Conservation (phyloP, 2,329 filamentous ascomycete species). For the Exophiala xenobiotica region DNA sequence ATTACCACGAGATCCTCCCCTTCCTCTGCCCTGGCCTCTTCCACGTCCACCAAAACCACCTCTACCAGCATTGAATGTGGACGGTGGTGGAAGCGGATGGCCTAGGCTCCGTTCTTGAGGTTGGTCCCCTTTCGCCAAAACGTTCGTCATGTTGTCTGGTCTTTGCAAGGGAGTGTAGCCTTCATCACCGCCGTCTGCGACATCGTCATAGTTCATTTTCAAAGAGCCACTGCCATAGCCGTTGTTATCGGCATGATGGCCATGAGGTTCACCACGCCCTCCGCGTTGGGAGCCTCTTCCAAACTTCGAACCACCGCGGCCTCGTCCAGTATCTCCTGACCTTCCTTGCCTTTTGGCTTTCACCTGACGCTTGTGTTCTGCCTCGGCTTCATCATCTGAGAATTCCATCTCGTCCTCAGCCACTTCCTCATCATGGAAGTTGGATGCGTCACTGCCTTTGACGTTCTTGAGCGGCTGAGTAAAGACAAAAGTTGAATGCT, state of each 20-base stretch:
- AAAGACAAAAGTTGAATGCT: slow-evolving; percentile 80
- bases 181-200: slow-evolving; percentile 47
- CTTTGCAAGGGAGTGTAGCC: slow-evolving; percentile 68
- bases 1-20: slow-evolving; percentile 30
- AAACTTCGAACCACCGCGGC: slow-evolving; percentile 35
- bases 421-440: slow-evolving; percentile 90
- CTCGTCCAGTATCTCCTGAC: slow-evolving; percentile 46
- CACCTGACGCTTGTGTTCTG: slow-evolving; percentile 69
- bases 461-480: slow-evolving; percentile 74
- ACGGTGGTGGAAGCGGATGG: slow-evolving; percentile 20
- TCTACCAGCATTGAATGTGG: slow-evolving; percentile 27
- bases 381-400: slow-evolving; percentile 93
- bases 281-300: slow-evolving; percentile 19
- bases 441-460: slow-evolving; percentile 92
- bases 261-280: slow-evolving; percentile 14
- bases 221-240: slow-evolving; percentile 35
- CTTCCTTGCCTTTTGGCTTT: slow-evolving; percentile 66
- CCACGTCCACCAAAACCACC: slow-evolving; percentile 42
- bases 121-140: slow-evolving; percentile 41
- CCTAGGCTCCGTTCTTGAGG: slow-evolving; percentile 12
- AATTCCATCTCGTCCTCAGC: slow-evolving; percentile 87
- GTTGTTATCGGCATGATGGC: slow-evolving; percentile 9
- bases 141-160: slow-evolving; percentile 61
- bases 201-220: slow-evolving; percentile 66
- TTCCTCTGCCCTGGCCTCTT: slow-evolving; percentile 35